phyloP scores from a whole-genome alignment of 768 basidiomycete genomes.

The Trametes sanguinea region DNA sequence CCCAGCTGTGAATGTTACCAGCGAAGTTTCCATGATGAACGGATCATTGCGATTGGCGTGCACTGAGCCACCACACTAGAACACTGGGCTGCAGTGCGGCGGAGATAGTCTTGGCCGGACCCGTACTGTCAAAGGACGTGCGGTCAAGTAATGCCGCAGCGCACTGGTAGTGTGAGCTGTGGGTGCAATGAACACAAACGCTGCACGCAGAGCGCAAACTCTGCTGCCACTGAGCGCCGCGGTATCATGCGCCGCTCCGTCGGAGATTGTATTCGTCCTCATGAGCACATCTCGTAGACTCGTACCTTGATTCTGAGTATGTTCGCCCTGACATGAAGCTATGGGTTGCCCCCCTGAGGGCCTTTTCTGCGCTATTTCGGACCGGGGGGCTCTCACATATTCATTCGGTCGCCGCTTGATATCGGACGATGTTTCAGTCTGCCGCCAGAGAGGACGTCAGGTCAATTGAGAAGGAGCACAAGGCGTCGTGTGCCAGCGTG shows the following conservation, averaged over 20 bases:
- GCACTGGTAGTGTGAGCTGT: too few species aligned
- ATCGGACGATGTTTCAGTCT: neutral
- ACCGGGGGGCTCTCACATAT: neutral
- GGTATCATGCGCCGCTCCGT: neutral
- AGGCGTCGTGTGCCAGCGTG: too few species aligned
- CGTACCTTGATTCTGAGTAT: neutral
- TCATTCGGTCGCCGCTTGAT: conserved; percentile 1
- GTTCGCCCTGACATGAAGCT: neutral
- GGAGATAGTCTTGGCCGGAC: conserved; percentile 5
- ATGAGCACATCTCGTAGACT: neutral
- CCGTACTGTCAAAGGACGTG: neutral
- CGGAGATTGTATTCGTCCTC: neutral
- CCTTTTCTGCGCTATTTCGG: neutral
- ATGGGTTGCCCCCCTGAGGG: neutral
- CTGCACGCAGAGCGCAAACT: too few species aligned
- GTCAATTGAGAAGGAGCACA: too few species aligned
- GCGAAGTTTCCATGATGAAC: neutral
- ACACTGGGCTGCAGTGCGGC: neutral
- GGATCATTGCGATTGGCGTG: neutral
- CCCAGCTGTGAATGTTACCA: neutral
- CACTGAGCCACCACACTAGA: neutral
- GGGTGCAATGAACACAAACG: too few species aligned
- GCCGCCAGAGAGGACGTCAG: too few species aligned
- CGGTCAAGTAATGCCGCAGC: too few species aligned
- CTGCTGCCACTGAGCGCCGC: neutral